Evolutionary conservation across 1,284 basidiomycete species (phyloP), one percentile per base, ranked within the genome.

Genomic region (Sporisorium sorghi): DNA sequence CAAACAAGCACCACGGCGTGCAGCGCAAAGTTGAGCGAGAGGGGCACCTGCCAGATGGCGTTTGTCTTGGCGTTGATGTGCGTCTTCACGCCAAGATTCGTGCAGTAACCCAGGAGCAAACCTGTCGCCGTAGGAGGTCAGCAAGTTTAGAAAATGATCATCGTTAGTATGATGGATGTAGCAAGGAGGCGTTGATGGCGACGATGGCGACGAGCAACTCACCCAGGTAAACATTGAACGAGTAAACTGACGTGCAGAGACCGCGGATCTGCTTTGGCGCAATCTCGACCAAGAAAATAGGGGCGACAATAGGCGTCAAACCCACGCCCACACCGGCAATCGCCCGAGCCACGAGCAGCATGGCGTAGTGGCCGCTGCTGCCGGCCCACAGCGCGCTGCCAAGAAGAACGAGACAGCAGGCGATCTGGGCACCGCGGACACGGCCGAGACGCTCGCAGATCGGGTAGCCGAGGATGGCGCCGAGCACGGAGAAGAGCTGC

Each of bases 1-100:
- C 87, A 85, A 73, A 88, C 40, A 19, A 79, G 58, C 35, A 86
- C 77, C 73, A 89, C 61, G 4, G 35, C n/a, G 43, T 74, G 71
- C 9, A 69, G 61, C 0, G 61, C 40, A 44, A 69, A 74, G 66
- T 65, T 69, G 42, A 74, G 61, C 14, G 66, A 60, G 14, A 74
- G 51, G 4, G 66, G 62, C 2, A 74, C 62, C 49, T 60, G 58
- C 66, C 72, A 70, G 48, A 70, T 49, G 17, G 61, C 54, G 43
- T 69, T 50, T 5, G 46, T 49, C 50, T 54, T 65, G 32, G 44
- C 32, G 56, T 69, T 64, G 47, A 74, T 44, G 51, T 69, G 53
- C 0, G 19, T 37, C 39, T 65, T 69, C 12, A 66, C 66, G 0
- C 65, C 71, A 1, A 74, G 33, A 21, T 74, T 69, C 15, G 54